A percentile compares a stretch with the other conserved stretches of the same genome.
Conservation (phyloP, 2,329 filamentous ascomycete species). For the Chrysoporthe cubensis region DNA sequence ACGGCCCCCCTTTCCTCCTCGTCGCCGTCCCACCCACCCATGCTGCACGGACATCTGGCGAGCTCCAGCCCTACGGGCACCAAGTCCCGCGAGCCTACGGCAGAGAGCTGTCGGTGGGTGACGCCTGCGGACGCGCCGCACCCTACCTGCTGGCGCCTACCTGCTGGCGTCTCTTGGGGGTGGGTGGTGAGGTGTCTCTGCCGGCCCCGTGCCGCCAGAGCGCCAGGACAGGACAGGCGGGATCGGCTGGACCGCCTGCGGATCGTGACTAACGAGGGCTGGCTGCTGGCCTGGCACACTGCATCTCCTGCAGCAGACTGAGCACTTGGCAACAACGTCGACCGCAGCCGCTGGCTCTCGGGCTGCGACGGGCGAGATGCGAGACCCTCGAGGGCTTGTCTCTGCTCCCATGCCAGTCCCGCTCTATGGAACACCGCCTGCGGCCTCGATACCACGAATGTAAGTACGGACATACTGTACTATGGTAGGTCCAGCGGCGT, state of each 20-base stretch:
- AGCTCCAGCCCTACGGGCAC: conserved; percentile 15
- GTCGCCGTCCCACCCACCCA: background rate
- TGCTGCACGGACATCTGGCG: conserved; percentile 8
- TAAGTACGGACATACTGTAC: too few species aligned
- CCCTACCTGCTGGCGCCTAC: background rate
- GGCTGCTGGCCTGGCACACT: background rate
- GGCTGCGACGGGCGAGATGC: background rate
- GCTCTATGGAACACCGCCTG: background rate
- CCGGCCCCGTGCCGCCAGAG: background rate
- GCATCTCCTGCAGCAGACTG: background rate
- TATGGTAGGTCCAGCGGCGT: too few species aligned
- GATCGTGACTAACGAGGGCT: background rate
- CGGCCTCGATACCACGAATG: background rate
- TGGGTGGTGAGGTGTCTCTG: background rate
- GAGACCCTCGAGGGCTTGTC: background rate
- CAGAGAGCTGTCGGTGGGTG: background rate
- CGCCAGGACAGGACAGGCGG: background rate
- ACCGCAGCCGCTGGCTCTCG: background rate
- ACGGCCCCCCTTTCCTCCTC: background rate
- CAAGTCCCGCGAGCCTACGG: background rate
- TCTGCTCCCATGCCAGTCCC: background rate
- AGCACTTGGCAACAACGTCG: background rate
- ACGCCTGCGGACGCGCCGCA: too few species aligned
- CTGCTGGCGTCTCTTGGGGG: background rate
- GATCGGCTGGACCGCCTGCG: background rate